Percentiles rank a stretch among this genome's conserved stretches.
phyloP scores from a whole-genome alignment of 768 basidiomycete genomes.

The Russula griseocarnosa region DNA sequence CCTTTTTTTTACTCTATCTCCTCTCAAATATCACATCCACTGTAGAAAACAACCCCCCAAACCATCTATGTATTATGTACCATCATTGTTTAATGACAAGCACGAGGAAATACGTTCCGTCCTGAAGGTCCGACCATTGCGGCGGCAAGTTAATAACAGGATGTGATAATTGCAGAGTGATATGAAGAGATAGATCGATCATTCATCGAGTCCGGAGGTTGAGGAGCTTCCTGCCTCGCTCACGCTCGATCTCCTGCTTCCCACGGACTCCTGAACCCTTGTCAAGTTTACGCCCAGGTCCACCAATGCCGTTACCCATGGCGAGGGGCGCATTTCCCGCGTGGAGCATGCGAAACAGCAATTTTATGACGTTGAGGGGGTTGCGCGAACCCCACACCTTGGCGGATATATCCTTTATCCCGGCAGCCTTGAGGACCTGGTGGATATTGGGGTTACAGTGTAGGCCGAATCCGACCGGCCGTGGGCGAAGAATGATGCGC shows the following conservation, averaged over 20 bases:
- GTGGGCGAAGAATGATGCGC: constrained; percentile 71
- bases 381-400: constrained; percentile 95
- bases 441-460: constrained; percentile 87
- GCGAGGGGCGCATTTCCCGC: constrained; percentile 74
- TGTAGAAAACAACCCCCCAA: constrained; percentile 22
- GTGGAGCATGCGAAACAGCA: constrained; percentile 75
- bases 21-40: constrained; percentile 12
- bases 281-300: constrained; percentile 61
- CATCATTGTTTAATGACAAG: constrained; percentile 22
- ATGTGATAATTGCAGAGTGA: constrained; percentile 8
- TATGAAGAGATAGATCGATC: constrained; percentile 20
- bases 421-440: constrained; percentile 85
- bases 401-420: constrained; percentile 91
- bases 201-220: constrained; percentile 52
- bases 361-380: constrained; percentile 81
- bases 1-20: neutral
- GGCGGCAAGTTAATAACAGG: constrained; percentile 11
- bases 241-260: constrained; percentile 71
- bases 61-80: constrained; percentile 27
- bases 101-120: constrained; percentile 16
- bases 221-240: constrained; percentile 74
- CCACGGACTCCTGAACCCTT: constrained; percentile 72
- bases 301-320: constrained; percentile 82
- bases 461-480: constrained; percentile 88
- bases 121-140: constrained; percentile 4